Conservation (phyloP, 1,284 basidiomycete species). For the Athelia psychrophila region DNA sequence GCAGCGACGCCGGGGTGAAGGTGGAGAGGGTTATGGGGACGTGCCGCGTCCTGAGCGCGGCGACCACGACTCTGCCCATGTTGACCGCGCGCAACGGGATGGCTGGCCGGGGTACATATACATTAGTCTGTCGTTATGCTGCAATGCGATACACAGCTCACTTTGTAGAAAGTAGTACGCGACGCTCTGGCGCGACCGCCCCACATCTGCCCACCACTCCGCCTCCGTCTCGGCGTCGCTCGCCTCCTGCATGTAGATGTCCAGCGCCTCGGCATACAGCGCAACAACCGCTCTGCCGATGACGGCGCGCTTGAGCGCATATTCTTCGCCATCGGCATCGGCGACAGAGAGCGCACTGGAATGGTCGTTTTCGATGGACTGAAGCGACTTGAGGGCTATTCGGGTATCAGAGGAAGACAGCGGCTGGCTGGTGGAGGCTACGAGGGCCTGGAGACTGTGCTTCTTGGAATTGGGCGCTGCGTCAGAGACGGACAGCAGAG, state of each 20-base stretch:
- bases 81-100: conserved; percentile 52
- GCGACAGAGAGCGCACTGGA: not conserved
- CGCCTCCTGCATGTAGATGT: conserved; percentile 58
- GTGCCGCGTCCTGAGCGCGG: conserved; percentile 41
- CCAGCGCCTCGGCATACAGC: conserved; percentile 58
- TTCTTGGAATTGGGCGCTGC: not conserved
- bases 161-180: conserved; percentile 66
- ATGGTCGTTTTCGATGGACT: not conserved
- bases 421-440: not conserved
- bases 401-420: not conserved
- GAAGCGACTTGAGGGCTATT: not conserved
- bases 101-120: no score
- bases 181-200: conserved; percentile 47
- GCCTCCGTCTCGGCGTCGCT: conserved; percentile 63
- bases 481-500: not conserved
- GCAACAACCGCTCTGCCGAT: conserved; percentile 48
- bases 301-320: conserved; percentile 24
- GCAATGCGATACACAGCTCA: conserved; percentile 33
- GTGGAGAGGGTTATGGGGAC: conserved; percentile 46
- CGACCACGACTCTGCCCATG: conserved; percentile 39
- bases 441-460: not conserved
- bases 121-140: no score
- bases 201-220: conserved; percentile 74
- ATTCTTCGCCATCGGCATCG: conserved; percentile 21
- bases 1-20: conserved; percentile 49